Base-by-base conservation (phyloP, 2,329 filamentous ascomycete genomes). In the Ophiostoma piceae region DNA sequence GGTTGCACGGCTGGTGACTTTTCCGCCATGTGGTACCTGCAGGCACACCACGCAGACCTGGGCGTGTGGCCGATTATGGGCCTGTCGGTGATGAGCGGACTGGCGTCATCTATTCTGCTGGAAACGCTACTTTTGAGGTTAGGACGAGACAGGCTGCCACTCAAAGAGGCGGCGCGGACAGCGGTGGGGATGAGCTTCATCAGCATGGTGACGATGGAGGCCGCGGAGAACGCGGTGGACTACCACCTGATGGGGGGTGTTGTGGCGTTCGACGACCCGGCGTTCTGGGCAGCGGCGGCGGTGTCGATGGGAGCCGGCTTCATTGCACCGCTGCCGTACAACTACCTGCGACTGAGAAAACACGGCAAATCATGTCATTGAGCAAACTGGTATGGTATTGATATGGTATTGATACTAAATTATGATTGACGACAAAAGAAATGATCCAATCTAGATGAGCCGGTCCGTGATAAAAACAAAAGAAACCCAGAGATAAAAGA, bases 181-280 rank as follows among this genome's bases (percentile, higher is more conserved):
- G 85, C 85, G 0, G 81, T 82, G 29, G 85, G 85, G 0, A 87
- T 87, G 85, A 87, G 85, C 70, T 76, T 86, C 66, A 82, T 87
- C 11, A 87, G 84, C 0, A 87, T 87, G 85, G 11, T 86, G 1
- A 83, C 84, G 0, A 87, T 87, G 85, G 85, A 87, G 74, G 72
- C 79, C 2, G 84, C 82, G 0, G 82, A 87, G 73, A 87, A 87
- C 72, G 71, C 78, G 0, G 84, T 87, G 3, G 85, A 87, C 71
- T 87, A 83, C 70, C 80, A 84, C 70, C 76, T 87, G 0, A 87
- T 84, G 0, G 83, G 84, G 0, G 85, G 84, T 0, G 74, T 79
- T 1, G 81, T 87, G 1, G 76, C 79, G 0, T 75, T 86, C 12
- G 78, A 80, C 1, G 80, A 81, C 35, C 81, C 83, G 0, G 72